phyloP scores from a whole-genome alignment of 1,284 basidiomycete species.

The Cryptococcus neoformans region DNA sequence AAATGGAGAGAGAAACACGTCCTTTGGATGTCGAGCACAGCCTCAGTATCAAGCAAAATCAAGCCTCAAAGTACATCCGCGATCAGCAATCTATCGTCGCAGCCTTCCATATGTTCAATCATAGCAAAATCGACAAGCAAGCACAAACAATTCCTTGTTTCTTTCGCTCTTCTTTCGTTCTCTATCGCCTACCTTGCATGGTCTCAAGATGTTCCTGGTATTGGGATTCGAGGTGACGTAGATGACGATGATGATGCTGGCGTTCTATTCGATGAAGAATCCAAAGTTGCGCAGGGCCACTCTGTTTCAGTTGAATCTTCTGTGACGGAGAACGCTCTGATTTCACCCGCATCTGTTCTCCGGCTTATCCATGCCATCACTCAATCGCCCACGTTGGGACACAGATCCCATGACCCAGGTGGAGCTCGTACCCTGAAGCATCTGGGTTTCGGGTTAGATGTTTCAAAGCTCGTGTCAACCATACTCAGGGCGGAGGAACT shows the following conservation, averaged over 20 bases:
- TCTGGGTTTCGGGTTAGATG: slow-evolving; percentile 40
- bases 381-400: slow-evolving; percentile 26
- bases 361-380: slow-evolving; percentile 27
- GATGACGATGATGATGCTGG: slow-evolving; percentile 7
- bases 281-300: neutral
- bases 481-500: slow-evolving; percentile 27
- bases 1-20: slow-evolving; percentile 35
- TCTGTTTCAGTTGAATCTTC: neutral
- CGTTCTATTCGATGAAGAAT: slow-evolving; percentile 10
- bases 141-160: slow-evolving; percentile 32
- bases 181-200: slow-evolving; percentile 43
- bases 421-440: slow-evolving; percentile 17
- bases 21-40: slow-evolving; percentile 39
- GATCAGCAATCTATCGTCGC: slow-evolving; percentile 1
- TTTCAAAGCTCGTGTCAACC: slow-evolving; percentile 31
- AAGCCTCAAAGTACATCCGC: slow-evolving; percentile 4
- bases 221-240: slow-evolving; percentile 19
- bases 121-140: slow-evolving; percentile 21
- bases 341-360: slow-evolving; percentile 29
- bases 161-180: slow-evolving; percentile 38
- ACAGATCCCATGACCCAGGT: slow-evolving; percentile 38
- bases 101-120: slow-evolving; percentile 7
- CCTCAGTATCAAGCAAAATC: slow-evolving; percentile 19
- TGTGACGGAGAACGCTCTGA: slow-evolving; percentile 3
- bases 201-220: slow-evolving; percentile 39